Evolutionary conservation across 768 basidiomycete species (phyloP).

Genomic region (Lactifluus piperatus): DNA sequence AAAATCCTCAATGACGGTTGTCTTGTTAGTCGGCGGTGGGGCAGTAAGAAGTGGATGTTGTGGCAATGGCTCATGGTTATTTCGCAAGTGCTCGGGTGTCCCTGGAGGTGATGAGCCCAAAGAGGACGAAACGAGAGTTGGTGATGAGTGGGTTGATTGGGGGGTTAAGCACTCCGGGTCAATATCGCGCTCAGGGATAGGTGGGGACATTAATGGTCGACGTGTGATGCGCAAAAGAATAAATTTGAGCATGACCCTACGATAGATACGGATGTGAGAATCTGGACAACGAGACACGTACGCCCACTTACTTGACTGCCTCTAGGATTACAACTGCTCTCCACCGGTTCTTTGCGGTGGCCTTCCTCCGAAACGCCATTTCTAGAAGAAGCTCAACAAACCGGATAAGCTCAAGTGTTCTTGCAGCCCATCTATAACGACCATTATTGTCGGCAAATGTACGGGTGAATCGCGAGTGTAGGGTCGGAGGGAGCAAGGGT

Average conservation of each 20-base stretch:
- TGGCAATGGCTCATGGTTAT: slow-evolving; percentile 62
- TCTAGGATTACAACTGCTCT: slow-evolving; percentile 72
- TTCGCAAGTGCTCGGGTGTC: slow-evolving; percentile 74
- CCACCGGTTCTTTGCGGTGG: slow-evolving; percentile 60
- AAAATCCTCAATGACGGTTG: slow-evolving; percentile 65
- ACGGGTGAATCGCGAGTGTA: slow-evolving; percentile 84
- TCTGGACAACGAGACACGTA: not conserved
- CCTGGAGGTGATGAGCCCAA: slow-evolving; percentile 45
- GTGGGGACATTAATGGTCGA: slow-evolving; percentile 65
- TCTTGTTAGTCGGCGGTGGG: slow-evolving; percentile 42
- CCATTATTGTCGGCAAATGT: slow-evolving; percentile 69
- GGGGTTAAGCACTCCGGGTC: slow-evolving; percentile 54
- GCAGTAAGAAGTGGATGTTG: slow-evolving; percentile 52
- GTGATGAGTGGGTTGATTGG: slow-evolving; percentile 46
- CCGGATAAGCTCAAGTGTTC: slow-evolving; percentile 64
- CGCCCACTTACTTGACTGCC: slow-evolving; percentile 63
- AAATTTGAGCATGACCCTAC: slow-evolving; percentile 68
- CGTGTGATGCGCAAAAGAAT: slow-evolving; percentile 65
- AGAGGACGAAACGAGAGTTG: slow-evolving; percentile 52
- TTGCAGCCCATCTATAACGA: slow-evolving; percentile 71
- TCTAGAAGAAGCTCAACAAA: slow-evolving; percentile 83
- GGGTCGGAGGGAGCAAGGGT: slow-evolving; percentile 64
- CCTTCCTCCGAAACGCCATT: slow-evolving; percentile 74
- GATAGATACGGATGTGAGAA: slow-evolving; percentile 15
- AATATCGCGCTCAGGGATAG: slow-evolving; percentile 82